A percentile compares a stretch with the other conserved stretches of the same genome.
Conservation (phyloP, 495 filamentous ascomycete genomes). For the Jackrogersella multiformis region DNA sequence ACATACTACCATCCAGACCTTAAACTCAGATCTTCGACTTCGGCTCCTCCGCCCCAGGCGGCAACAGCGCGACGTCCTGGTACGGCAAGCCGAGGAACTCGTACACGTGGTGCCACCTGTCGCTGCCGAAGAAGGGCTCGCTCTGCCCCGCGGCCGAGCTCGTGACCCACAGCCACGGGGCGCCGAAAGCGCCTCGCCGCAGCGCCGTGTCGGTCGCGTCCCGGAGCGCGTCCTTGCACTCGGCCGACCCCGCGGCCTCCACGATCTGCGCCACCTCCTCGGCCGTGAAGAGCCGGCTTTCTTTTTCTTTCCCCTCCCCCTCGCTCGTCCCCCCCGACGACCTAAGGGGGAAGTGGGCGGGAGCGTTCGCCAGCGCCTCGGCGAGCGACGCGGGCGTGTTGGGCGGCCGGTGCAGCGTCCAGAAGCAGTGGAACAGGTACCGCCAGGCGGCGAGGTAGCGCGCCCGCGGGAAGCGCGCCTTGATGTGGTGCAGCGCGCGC, state of each 20-base stretch:
- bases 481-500: conserved; percentile 72
- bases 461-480: conserved; percentile 53
- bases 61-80: conserved; percentile 47
- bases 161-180: conserved; percentile 79
- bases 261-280: conserved; percentile 61
- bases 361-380: conserved; percentile 39
- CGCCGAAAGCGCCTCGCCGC: conserved; percentile 73
- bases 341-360: conserved; percentile 33
- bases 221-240: conserved; percentile 68
- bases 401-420: conserved; percentile 44
- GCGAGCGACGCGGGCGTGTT: conserved; percentile 44
- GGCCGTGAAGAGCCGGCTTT: conserved; percentile 39
- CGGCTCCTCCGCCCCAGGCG: conserved; percentile 26
- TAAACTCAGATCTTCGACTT: conserved; percentile 14
- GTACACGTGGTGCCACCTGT: conserved; percentile 64
- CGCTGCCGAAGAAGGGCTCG: conserved; percentile 82
- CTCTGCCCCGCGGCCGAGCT: conserved; percentile 60
- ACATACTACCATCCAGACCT: too few relatives aligned
- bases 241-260: conserved; percentile 55
- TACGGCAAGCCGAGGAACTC: conserved; percentile 53
- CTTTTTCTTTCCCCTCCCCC: conserved; percentile 17
- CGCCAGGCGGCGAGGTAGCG: conserved; percentile 44
- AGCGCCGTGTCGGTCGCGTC: conserved; percentile 67
- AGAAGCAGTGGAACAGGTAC: conserved; percentile 53
- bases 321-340: conserved; percentile 17